These are phyloP conservation scores for Rhododendron williamsianum DNA, from an alignment of 148 eudicot genomes.

Conservation along the genomic window DNA sequence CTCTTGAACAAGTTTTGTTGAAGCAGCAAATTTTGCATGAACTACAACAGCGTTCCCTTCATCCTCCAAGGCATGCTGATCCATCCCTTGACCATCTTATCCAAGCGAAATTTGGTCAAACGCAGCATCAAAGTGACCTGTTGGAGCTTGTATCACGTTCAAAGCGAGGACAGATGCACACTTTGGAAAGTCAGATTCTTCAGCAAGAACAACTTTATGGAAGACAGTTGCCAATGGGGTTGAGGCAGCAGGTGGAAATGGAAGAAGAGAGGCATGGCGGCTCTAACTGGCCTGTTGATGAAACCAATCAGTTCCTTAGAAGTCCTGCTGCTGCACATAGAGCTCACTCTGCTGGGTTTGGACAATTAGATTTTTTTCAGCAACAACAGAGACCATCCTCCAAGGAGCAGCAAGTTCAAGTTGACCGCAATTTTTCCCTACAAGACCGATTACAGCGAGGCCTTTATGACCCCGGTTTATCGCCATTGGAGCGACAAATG, in stretches of 20 bases:
- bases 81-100: conserved; percentile 70
- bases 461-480: conserved; percentile 51
- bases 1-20: conserved; percentile 52
- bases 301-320: conserved; percentile 49
- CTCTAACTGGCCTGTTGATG: conserved; percentile 59
- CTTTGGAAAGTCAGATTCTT: conserved; percentile 60
- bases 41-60: conserved; percentile 58
- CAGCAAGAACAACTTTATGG: conserved; percentile 74
- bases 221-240: conserved; percentile 48
- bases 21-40: conserved; percentile 76
- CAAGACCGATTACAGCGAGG: conserved; percentile 68
- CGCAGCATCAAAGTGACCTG: conserved; percentile 48
- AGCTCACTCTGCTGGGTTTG: conserved; percentile 40
- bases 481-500: conserved; percentile 51
- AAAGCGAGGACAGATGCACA: conserved; percentile 60
- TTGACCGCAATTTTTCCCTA: conserved; percentile 54
- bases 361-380: conserved; percentile 61
- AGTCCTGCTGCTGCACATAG: conserved; percentile 45
- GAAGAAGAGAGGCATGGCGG: conserved; percentile 57
- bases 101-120: conserved; percentile 67
- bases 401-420: conserved; percentile 64
- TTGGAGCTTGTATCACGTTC: conserved; percentile 61
- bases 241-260: conserved; percentile 67
- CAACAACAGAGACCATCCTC: conserved; percentile 58
- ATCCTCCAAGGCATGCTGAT: conserved; percentile 53